These are phyloP conservation scores for Tephrocybe rancida DNA, from an alignment of 768 basidiomycete genomes.

Conservation along the genomic window DNA sequence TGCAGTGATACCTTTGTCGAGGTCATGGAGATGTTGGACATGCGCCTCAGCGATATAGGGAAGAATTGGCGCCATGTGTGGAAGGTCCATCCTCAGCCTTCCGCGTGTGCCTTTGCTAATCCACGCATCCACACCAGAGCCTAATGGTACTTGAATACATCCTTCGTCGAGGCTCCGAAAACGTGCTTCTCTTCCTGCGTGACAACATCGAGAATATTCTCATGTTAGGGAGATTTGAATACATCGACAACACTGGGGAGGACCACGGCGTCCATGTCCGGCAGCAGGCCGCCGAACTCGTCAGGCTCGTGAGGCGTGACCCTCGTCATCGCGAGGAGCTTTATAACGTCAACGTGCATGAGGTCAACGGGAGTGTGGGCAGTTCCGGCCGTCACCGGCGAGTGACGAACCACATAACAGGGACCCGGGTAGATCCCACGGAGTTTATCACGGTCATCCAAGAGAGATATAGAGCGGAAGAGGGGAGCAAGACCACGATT, in stretches of 20 bases:
- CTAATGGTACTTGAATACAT: neutral
- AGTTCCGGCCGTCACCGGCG: too few species aligned
- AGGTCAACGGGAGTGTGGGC: too few species aligned
- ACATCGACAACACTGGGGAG: slow-evolving; percentile 91
- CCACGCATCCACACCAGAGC: neutral
- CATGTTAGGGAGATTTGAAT: slow-evolving; percentile 98
- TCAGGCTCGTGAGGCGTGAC: too few species aligned
- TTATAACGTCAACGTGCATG: too few species aligned
- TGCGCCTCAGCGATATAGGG: neutral
- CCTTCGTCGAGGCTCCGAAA: slow-evolving; percentile 72
- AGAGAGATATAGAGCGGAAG: too few species aligned
- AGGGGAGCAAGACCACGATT: too few species aligned
- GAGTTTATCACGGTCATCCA: too few species aligned
- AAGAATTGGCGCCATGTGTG: neutral
- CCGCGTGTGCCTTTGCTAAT: neutral
- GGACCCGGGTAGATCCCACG: too few species aligned
- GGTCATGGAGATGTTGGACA: neutral
- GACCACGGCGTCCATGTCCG: slow-evolving; percentile 67
- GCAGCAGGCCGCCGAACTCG: too few species aligned
- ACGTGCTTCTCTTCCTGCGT: slow-evolving; percentile 97
- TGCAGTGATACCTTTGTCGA: slow-evolving; percentile 38
- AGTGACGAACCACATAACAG: too few species aligned
- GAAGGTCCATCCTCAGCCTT: slow-evolving; percentile 24
- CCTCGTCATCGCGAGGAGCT: too few species aligned
- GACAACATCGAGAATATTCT: slow-evolving; percentile 98